A percentile compares a stretch with the other conserved stretches of the same genome.
Conservation (phyloP, 2,329 filamentous ascomycete genomes). For the Verticillium longisporum region DNA sequence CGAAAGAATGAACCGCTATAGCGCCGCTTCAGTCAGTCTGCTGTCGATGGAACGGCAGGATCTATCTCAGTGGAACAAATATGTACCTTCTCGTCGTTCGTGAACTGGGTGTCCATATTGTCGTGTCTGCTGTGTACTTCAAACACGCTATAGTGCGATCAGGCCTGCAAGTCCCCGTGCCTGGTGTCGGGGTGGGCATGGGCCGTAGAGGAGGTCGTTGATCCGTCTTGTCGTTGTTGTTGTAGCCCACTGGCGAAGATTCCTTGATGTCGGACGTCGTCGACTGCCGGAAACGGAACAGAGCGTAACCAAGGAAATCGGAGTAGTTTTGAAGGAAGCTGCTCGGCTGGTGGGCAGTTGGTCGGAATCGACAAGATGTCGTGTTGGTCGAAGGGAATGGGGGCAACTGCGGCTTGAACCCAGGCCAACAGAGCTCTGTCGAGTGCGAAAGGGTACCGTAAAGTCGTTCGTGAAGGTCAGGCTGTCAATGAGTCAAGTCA, state of each 20-base stretch:
- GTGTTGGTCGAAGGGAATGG: not conserved
- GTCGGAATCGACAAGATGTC: not conserved
- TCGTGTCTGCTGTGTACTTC: not conserved
- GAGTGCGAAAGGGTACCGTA: not conserved
- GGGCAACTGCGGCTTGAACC: not conserved
- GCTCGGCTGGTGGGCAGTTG: not conserved
- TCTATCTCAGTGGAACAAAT: not conserved
- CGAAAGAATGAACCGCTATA: slow-evolving; percentile 47
- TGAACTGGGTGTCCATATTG: slow-evolving; percentile 27
- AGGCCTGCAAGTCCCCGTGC: not conserved
- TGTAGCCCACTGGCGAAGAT: not conserved
- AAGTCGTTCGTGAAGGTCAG: not conserved
- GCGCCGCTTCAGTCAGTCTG: not conserved
- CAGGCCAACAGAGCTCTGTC: not conserved
- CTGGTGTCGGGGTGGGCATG: not conserved
- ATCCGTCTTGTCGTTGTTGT: not conserved
- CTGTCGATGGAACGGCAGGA: slow-evolving; percentile 1
- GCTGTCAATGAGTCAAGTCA: not conserved
- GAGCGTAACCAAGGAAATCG: not conserved
- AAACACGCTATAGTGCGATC: not conserved
- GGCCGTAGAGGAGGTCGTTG: not conserved
- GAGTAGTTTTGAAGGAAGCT: not conserved
- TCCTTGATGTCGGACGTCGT: not conserved
- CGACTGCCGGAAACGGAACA: not conserved
- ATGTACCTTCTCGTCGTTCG: slow-evolving; percentile 44